Evolutionary conservation across 140 eudicot species (phyloP).

Genomic region (Cichorium intybus): DNA sequence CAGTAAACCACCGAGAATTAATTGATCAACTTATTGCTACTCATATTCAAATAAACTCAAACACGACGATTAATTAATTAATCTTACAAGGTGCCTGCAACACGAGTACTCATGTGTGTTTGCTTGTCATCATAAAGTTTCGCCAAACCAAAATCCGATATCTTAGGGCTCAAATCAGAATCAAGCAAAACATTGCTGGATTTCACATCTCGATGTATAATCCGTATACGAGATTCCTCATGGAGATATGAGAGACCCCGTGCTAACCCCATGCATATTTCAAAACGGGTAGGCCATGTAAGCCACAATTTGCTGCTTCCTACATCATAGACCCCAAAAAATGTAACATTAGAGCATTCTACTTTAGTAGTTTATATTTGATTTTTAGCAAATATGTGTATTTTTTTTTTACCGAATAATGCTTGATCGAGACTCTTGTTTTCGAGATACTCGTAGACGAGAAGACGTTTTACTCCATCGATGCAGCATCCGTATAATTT

Average conservation of each 20-base stretch:
- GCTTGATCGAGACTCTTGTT: conserved; percentile 78
- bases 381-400: not conserved
- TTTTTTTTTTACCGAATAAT: conserved; percentile 51
- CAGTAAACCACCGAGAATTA: not conserved
- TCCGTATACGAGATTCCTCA: conserved; percentile 59
- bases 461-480: conserved; percentile 54
- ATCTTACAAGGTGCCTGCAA: conserved; percentile 84
- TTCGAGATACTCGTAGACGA: conserved; percentile 69
- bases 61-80: too few species aligned
- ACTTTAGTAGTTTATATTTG: not conserved
- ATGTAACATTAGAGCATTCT: not conserved
- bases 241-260: conserved; percentile 73
- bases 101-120: conserved; percentile 82
- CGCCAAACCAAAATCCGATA: conserved; percentile 83
- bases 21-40: not conserved
- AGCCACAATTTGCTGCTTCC: conserved; percentile 48
- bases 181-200: conserved; percentile 89
- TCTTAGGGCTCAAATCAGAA: conserved; percentile 60
- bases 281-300: conserved; percentile 58
- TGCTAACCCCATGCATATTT: conserved; percentile 69
- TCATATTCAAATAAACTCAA: too few species aligned
- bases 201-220: conserved; percentile 78
- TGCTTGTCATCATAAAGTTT: conserved; percentile 75
- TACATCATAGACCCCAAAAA: conserved; percentile 28
- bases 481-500: conserved; percentile 70